Conservation (phyloP, 108 stramenopile genomes). For the Mediolabrus comicus region DNA sequence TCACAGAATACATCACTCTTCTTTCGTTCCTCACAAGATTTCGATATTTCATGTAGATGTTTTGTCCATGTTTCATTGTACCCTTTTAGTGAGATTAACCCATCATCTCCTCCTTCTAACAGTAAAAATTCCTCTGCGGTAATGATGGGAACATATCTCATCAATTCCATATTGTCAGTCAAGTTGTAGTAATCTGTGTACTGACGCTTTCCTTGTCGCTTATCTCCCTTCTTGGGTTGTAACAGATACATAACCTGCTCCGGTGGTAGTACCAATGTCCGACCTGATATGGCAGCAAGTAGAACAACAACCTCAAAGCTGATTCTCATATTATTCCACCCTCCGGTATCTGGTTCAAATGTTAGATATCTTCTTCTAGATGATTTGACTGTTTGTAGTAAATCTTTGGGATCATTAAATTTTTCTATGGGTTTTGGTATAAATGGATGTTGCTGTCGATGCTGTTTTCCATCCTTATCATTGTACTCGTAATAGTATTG, state of each 20-base stretch:
- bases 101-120: constrained; percentile 42
- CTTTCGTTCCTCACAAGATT: constrained; percentile 28
- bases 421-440: constrained; percentile 53
- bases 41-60: constrained; percentile 12
- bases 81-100: constrained; percentile 18
- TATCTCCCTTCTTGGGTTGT: constrained; percentile 44
- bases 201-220: constrained; percentile 42
- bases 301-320: constrained; percentile 76
- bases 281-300: constrained; percentile 69
- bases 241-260: constrained; percentile 71
- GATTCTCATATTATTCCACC: constrained; percentile 95
- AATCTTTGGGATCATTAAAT: background rate
- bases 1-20: constrained; percentile 36
- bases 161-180: constrained; percentile 42
- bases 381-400: constrained; percentile 6
- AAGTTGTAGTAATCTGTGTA: constrained; percentile 33
- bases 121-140: constrained; percentile 59
- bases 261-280: constrained; percentile 85
- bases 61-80: constrained; percentile 24
- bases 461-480: background rate
- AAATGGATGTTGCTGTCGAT: constrained; percentile 51
- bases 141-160: constrained; percentile 56
- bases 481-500: constrained; percentile 48
- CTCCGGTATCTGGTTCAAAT: constrained; percentile 72
- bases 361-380: constrained; percentile 3